A percentile compares a stretch with the other conserved stretches of the same genome.
Evolutionary conservation across 1,284 basidiomycete species (phyloP).

Genomic region (Porodaedalea pini): DNA sequence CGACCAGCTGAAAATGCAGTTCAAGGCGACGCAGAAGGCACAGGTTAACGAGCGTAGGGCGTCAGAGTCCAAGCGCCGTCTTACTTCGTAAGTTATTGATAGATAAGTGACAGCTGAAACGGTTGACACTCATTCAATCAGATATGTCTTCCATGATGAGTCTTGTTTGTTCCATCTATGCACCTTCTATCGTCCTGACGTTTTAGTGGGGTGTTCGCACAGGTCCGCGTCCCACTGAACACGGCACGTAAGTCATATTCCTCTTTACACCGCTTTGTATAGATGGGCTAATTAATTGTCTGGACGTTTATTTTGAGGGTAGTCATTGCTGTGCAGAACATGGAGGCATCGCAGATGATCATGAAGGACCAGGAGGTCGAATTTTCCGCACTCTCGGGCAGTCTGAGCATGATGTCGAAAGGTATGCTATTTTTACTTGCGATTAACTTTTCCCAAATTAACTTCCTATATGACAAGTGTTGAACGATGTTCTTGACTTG

Average conservation of each 20-base stretch:
- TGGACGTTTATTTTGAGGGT: too few relatives aligned
- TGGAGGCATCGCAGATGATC: constrained; percentile 69
- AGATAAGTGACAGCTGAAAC: neutral
- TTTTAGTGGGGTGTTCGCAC: constrained; percentile 33
- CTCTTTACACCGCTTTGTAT: neutral
- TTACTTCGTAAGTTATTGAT: constrained; percentile 60
- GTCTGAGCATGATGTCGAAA: constrained; percentile 88
- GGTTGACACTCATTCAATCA: constrained; percentile 27
- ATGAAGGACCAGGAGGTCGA: constrained; percentile 70
- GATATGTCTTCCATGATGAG: constrained; percentile 76
- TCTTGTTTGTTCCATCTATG: constrained; percentile 24
- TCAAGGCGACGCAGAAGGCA: constrained; percentile 75
- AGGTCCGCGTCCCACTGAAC: constrained; percentile 89
- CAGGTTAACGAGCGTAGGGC: constrained; percentile 81
- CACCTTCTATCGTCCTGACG: constrained; percentile 13
- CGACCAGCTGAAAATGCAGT: constrained; percentile 75
- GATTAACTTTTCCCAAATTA: neutral
- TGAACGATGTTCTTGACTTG: constrained; percentile 88
- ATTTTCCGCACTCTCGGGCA: constrained; percentile 77
- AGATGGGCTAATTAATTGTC: neutral
- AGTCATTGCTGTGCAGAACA: constrained; percentile 83
- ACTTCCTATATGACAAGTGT: constrained; percentile 43
- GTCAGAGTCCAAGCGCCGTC: constrained; percentile 73
- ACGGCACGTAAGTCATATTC: constrained; percentile 63
- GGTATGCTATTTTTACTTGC: constrained; percentile 38